Percentiles rank a stretch among this genome's conserved stretches.
These are phyloP conservation scores for Cymbopogon citratus DNA, from an alignment of 176 grass and related monocot genomes.

Conservation along the genomic window DNA sequence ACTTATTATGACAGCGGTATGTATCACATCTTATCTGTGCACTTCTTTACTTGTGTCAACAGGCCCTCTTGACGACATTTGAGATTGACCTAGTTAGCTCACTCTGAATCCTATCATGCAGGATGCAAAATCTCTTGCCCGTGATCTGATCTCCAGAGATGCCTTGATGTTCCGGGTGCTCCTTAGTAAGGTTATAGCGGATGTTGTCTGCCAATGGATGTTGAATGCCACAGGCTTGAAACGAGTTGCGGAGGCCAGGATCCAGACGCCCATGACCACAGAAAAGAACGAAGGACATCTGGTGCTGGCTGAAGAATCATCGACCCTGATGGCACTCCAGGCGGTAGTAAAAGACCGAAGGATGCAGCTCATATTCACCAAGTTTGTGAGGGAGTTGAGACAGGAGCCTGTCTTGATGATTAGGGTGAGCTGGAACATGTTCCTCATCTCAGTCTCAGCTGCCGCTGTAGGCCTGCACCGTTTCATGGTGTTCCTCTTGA, in stretches of 20 bases:
- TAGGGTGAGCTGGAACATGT: constrained; percentile 42
- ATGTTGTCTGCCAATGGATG: constrained; percentile 55
- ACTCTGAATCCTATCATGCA: neutral
- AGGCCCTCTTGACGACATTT: neutral
- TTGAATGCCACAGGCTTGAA: constrained; percentile 20
- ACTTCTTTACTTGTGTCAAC: neutral
- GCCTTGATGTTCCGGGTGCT: constrained; percentile 35
- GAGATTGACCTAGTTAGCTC: neutral
- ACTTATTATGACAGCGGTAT: constrained; percentile 67
- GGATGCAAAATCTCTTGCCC: constrained; percentile 41
- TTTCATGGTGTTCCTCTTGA: constrained; percentile 36
- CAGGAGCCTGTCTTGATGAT: constrained; percentile 38
- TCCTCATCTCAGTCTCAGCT: constrained; percentile 5
- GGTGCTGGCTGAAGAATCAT: neutral
- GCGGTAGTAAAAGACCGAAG: constrained; percentile 39
- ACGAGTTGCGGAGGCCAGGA: neutral
- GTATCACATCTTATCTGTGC: neutral
- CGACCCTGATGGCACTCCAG: constrained; percentile 18
- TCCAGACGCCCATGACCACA: neutral
- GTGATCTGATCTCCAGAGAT: constrained; percentile 53
- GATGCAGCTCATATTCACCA: constrained; percentile 58
- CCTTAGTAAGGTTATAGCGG: constrained; percentile 32
- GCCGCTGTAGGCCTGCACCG: constrained; percentile 37
- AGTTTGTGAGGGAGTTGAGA: constrained; percentile 46
- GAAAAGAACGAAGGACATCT: neutral